These are phyloP conservation scores for Corchorus olitorius DNA, from an alignment of 345 rosid species.

Conservation along the genomic window DNA sequence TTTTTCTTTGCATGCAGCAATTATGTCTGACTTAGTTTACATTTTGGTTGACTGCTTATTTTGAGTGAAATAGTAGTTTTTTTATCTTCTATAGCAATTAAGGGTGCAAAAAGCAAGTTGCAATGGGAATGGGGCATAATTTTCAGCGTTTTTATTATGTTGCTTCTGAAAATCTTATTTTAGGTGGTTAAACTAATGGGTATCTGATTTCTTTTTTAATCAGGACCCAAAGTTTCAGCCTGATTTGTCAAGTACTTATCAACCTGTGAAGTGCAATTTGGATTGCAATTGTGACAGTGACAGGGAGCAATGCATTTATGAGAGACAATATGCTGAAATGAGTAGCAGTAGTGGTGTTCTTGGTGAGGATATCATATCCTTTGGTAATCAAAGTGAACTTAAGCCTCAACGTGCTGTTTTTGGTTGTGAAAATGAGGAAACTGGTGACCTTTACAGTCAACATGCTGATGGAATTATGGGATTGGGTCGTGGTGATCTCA, in stretches of 20 bases:
- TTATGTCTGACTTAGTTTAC: background rate
- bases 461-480: slow-evolving; percentile 98
- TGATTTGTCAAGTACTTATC: slow-evolving; percentile 67
- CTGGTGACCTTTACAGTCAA: slow-evolving; percentile 89
- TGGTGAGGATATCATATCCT: slow-evolving; percentile 76
- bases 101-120: background rate
- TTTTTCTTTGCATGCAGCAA: background rate
- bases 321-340: slow-evolving; percentile 88
- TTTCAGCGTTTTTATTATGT: background rate
- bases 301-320: slow-evolving; percentile 69
- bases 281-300: slow-evolving; percentile 74
- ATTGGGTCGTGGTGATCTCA: slow-evolving; percentile 87
- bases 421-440: slow-evolving; percentile 86
- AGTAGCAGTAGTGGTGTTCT: slow-evolving; percentile 91
- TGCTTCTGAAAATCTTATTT: background rate
- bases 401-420: slow-evolving; percentile 79
- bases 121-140: background rate
- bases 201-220: slow-evolving; percentile 16
- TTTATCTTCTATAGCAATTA: background rate
- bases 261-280: slow-evolving; percentile 71
- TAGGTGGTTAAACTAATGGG: slow-evolving; percentile 14
- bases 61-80: background rate
- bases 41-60: background rate
- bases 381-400: slow-evolving; percentile 78
- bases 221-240: slow-evolving; percentile 93